A percentile compares a stretch with the other conserved stretches of the same genome.
phyloP scores from a whole-genome alignment of 805 yeast genomes.

The Candida sanyiensis region DNA sequence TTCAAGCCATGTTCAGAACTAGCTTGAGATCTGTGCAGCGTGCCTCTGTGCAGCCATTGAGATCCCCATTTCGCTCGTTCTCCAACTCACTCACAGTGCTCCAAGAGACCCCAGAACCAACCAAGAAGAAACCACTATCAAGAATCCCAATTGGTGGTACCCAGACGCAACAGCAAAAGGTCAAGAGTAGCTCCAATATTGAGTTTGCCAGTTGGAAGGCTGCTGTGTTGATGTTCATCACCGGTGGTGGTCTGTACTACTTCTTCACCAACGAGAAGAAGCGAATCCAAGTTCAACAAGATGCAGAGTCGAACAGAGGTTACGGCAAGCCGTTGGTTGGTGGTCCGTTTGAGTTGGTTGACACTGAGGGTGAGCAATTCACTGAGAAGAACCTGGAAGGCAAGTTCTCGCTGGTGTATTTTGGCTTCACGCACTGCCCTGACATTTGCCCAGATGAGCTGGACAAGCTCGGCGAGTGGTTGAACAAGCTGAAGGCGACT shows the following conservation, averaged over 20 bases:
- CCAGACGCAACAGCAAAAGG: slow-evolving; percentile 25
- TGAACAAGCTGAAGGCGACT: slow-evolving; percentile 52
- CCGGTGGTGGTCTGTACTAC: slow-evolving; percentile 68
- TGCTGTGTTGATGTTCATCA: slow-evolving; percentile 53
- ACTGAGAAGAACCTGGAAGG: slow-evolving; percentile 74
- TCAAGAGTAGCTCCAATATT: slow-evolving; percentile 40
- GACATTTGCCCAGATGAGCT: slow-evolving; percentile 98
- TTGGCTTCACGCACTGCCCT: slow-evolving; percentile 97
- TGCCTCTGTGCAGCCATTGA: background rate
- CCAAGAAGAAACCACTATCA: slow-evolving; percentile 58
- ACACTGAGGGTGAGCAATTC: slow-evolving; percentile 64
- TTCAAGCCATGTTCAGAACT: background rate
- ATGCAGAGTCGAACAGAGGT: slow-evolving; percentile 81
- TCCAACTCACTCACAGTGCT: slow-evolving; percentile 16
- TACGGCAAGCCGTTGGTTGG: slow-evolving; percentile 91
- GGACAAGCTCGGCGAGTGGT: slow-evolving; percentile 75
- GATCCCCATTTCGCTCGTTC: slow-evolving; percentile 4
- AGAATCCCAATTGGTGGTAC: slow-evolving; percentile 73
- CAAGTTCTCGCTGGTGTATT: slow-evolving; percentile 79
- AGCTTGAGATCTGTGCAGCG: background rate
- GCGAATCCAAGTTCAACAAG: slow-evolving; percentile 64
- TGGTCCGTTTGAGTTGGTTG: slow-evolving; percentile 75
- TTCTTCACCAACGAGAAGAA: slow-evolving; percentile 74
- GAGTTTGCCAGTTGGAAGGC: slow-evolving; percentile 88
- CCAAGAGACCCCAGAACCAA: slow-evolving; percentile 15